Percentiles rank a stretch among this genome's conserved stretches.
Conservation (phyloP, 2,329 filamentous ascomycete genomes). For the Colletotrichum graminicola region DNA sequence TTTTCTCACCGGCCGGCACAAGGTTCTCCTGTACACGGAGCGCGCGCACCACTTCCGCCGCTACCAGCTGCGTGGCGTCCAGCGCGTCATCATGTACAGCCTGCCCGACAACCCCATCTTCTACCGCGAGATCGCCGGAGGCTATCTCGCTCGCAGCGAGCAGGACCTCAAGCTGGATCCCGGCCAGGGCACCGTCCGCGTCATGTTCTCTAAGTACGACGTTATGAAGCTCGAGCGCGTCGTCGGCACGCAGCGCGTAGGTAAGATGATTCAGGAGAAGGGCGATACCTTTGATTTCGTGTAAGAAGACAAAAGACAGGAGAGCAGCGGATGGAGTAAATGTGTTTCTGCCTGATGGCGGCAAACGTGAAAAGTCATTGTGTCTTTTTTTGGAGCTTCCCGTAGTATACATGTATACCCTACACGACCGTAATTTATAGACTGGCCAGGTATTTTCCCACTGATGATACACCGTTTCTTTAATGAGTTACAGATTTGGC, state of each 20-base stretch:
- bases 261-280: slow-evolving; percentile 85
- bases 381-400: slow-evolving; percentile 23
- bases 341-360: slow-evolving; percentile 4
- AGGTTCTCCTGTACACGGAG: slow-evolving; percentile 90
- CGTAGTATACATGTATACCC: slow-evolving; percentile 42
- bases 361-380: slow-evolving; percentile 39
- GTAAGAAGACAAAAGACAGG: slow-evolving; percentile 55
- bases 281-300: slow-evolving; percentile 97
- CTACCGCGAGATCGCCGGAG: slow-evolving; percentile 81
- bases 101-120: slow-evolving; percentile 89
- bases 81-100: slow-evolving; percentile 88
- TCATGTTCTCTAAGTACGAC: slow-evolving; percentile 90
- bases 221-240: slow-evolving; percentile 88
- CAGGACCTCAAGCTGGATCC: slow-evolving; percentile 66
- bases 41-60: slow-evolving; percentile 96
- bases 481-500: slow-evolving; percentile 23
- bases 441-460: slow-evolving; percentile 38
- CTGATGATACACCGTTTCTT: slow-evolving; percentile 33
- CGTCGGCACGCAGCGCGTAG: slow-evolving; percentile 83
- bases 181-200: slow-evolving; percentile 70
- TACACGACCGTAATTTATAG: slow-evolving; percentile 40
- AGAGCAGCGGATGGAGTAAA: slow-evolving; percentile 30
- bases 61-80: slow-evolving; percentile 85
- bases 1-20: slow-evolving; percentile 86
- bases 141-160: slow-evolving; percentile 72